phyloP scores from a whole-genome alignment of 164 flowering plant genomes.

The Vitis labrusca region DNA sequence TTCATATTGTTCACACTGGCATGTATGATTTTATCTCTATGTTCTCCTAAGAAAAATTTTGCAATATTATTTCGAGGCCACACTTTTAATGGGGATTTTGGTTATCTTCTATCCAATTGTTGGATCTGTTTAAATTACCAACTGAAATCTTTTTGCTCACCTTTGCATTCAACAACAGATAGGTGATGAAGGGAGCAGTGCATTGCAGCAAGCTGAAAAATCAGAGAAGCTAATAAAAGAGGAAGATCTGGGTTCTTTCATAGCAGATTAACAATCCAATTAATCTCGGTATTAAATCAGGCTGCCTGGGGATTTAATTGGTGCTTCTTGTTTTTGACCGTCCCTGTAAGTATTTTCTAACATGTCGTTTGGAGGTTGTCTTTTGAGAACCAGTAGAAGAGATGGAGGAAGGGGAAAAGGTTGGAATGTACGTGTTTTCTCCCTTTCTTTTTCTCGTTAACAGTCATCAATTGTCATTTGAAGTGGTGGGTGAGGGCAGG shows the following conservation, averaged over 20 bases:
- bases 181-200: constrained; percentile 8
- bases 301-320: neutral
- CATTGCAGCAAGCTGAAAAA: constrained; percentile 9
- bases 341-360: constrained; percentile 22
- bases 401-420: neutral
- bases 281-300: neutral
- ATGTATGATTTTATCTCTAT: neutral
- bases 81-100: neutral
- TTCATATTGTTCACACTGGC: neutral
- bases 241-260: constrained; percentile 15
- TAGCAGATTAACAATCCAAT: neutral
- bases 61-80: too few species aligned
- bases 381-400: neutral
- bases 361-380: constrained; percentile 8
- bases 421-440: constrained; percentile 3
- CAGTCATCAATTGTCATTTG: neutral
- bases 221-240: constrained; percentile 6
- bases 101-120: neutral
- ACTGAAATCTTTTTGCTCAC: neutral
- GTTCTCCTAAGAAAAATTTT: neutral
- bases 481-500: neutral
- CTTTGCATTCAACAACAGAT: constrained; percentile 15
- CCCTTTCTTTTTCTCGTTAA: neutral
- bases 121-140: too few species aligned
- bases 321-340: constrained; percentile 1